A percentile compares a stretch with the other conserved stretches of the same genome.
These are phyloP conservation scores for Tetracladium maxilliforme DNA, from an alignment of 2,329 filamentous ascomycete species.

Conservation along the genomic window DNA sequence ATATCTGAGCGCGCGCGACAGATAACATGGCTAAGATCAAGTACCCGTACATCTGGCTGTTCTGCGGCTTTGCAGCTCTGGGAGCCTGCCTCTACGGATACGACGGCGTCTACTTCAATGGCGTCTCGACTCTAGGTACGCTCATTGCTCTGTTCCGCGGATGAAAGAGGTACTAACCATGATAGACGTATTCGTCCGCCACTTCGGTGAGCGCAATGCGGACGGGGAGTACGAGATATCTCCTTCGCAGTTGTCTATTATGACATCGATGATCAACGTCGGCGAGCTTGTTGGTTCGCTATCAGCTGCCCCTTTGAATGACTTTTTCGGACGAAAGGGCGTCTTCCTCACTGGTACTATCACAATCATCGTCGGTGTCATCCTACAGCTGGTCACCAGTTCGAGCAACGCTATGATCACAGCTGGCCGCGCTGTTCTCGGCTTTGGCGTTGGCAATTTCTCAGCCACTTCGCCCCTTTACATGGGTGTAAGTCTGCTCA, in stretches of 20 bases:
- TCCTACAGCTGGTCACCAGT: conserved; percentile 5
- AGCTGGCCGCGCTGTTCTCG: conserved; percentile 11
- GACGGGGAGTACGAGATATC: conserved; percentile 13
- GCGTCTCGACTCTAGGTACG: conserved; percentile 17
- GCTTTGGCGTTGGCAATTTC: conserved; percentile 19
- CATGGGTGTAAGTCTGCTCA: conserved; percentile 15
- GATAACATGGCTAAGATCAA: too few species aligned
- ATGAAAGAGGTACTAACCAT: conserved; percentile 8
- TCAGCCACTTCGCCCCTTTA: conserved; percentile 21
- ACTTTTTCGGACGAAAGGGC: conserved; percentile 16
- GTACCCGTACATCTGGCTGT: conserved; percentile 17
- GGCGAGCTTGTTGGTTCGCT: conserved; percentile 21
- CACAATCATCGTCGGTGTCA: conserved; percentile 11
- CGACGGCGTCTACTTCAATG: conserved; percentile 20
- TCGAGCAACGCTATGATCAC: conserved; percentile 8
- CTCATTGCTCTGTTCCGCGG: conserved; percentile 18
- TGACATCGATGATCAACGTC: conserved; percentile 23
- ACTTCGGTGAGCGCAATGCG: conserved; percentile 14
- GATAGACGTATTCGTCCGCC: conserved; percentile 16
- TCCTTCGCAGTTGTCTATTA: conserved; percentile 12
- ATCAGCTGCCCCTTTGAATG: conserved; percentile 19
- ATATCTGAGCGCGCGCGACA: too few species aligned
- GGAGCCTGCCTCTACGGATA: conserved; percentile 22
- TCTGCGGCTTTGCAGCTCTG: conserved; percentile 18
- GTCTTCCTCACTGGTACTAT: conserved; percentile 14